These are phyloP conservation scores for Isoetes taiwanensis DNA, from an alignment of 75 land plant species.

Conservation along the genomic window DNA sequence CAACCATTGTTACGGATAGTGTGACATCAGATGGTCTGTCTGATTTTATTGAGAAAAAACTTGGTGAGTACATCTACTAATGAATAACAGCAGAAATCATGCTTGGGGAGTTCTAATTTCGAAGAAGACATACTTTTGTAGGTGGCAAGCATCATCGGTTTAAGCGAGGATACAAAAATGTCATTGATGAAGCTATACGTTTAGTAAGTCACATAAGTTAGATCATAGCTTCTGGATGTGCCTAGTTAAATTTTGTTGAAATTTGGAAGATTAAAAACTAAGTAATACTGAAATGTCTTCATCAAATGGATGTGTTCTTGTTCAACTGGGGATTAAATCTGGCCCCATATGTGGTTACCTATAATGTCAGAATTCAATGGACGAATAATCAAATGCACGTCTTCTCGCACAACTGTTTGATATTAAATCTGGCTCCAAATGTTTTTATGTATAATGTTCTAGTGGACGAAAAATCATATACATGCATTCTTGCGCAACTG, in stretches of 20 bases:
- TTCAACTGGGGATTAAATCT: not conserved
- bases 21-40: slow-evolving; percentile 98
- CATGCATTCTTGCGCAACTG: too few species aligned
- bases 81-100: not conserved
- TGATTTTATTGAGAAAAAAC: slow-evolving; percentile 75
- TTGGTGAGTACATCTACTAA: slow-evolving; percentile 36
- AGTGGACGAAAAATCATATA: not conserved
- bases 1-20: slow-evolving; percentile 95
- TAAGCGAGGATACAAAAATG: slow-evolving; percentile 98
- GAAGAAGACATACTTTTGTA: not conserved
- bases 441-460: too few species aligned
- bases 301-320: not conserved
- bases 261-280: too few species aligned
- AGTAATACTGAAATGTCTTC: too few species aligned
- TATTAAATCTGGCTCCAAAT: too few species aligned
- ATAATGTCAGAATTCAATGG: too few species aligned
- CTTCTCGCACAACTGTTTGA: too few species aligned
- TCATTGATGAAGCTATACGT: slow-evolving; percentile 96
- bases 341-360: too few species aligned
- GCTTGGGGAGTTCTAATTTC: not conserved
- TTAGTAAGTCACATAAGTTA: slow-evolving; percentile 61
- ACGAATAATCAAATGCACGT: too few species aligned
- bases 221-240: too few species aligned
- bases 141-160: slow-evolving; percentile 98
- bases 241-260: too few species aligned